These are phyloP conservation scores for Carex scoparia DNA, from an alignment of 176 grass and related monocot genomes.

Conservation along the genomic window DNA sequence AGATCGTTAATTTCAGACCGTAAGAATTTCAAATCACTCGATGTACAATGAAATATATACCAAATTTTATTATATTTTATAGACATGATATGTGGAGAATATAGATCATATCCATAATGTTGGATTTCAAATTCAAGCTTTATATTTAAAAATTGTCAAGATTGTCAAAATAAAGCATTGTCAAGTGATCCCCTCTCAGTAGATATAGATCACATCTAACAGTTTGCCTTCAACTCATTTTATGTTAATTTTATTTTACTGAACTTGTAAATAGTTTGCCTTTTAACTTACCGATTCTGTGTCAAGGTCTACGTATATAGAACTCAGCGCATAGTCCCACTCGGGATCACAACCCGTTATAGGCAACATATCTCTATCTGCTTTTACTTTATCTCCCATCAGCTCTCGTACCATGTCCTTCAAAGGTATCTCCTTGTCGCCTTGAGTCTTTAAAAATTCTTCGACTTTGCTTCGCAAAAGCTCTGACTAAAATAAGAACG, in stretches of 20 bases:
- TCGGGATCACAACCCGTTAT: constrained; percentile 48
- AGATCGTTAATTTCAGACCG: too few species aligned
- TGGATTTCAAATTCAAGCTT: too few species aligned
- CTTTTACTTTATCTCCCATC: constrained; percentile 57
- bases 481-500: constrained; percentile 35
- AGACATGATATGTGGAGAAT: too few species aligned
- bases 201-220: neutral
- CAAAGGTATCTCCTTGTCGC: constrained; percentile 30
- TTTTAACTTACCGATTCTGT: constrained; percentile 37
- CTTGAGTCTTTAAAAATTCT: constrained; percentile 32
- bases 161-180: too few species aligned
- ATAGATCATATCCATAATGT: too few species aligned
- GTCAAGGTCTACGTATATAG: constrained; percentile 61
- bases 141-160: too few species aligned
- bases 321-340: constrained; percentile 57
- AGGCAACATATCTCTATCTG: constrained; percentile 43
- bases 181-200: too few species aligned
- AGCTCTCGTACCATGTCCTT: constrained; percentile 55
- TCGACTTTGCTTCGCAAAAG: constrained; percentile 50
- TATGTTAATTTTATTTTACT: neutral
- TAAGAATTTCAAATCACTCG: too few species aligned
- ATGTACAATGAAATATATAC: too few species aligned
- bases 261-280: neutral
- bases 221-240: neutral
- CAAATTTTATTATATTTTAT: too few species aligned